Evolutionary conservation across 1,139 yeast genomes (phyloP).

Genomic region (Lodderomyces beijingensis): DNA sequence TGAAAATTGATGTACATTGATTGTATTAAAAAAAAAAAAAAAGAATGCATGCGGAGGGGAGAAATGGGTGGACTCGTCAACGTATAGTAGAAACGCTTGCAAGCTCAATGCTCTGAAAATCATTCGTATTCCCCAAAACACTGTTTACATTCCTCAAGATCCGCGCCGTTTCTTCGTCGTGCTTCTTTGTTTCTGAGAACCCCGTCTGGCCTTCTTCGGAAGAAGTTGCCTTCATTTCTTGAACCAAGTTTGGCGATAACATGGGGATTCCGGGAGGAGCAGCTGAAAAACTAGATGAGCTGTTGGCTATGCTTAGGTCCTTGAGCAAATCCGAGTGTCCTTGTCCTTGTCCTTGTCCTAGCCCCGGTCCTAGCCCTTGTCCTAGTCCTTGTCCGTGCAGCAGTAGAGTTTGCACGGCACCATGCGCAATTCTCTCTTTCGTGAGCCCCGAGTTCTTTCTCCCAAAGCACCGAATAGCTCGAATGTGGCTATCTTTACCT

Average conservation of each 20-base stretch:
- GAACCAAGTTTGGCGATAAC: no score
- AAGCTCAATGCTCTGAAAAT: slow-evolving; percentile 38
- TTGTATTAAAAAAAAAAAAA: slow-evolving; percentile 1
- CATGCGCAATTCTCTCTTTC: not conserved
- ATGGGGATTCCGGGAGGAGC: no score
- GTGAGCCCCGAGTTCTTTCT: slow-evolving; percentile 21
- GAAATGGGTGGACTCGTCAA: slow-evolving; percentile 9
- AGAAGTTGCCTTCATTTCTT: no score
- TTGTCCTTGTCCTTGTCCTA: no score
- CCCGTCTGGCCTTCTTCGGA: no score
- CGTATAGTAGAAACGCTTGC: slow-evolving; percentile 40
- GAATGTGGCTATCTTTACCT: slow-evolving; percentile 90
- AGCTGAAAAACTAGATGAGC: no score
- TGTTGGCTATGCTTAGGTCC: slow-evolving; percentile 29
- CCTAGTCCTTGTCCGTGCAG: no score
- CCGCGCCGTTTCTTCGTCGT: slow-evolving; percentile 17
- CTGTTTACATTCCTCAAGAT: slow-evolving; percentile 35
- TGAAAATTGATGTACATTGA: slow-evolving; percentile 53
- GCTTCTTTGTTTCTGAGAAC: no score
- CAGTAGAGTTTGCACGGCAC: slow-evolving; percentile 3
- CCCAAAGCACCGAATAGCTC: slow-evolving; percentile 56
- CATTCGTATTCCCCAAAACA: slow-evolving; percentile 40
- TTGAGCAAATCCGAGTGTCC: slow-evolving; percentile 21
- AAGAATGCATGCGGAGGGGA: not conserved
- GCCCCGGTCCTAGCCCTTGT: no score